Conservation (phyloP, 2,329 filamentous ascomycete species). For the Cercospora sp. region DNA sequence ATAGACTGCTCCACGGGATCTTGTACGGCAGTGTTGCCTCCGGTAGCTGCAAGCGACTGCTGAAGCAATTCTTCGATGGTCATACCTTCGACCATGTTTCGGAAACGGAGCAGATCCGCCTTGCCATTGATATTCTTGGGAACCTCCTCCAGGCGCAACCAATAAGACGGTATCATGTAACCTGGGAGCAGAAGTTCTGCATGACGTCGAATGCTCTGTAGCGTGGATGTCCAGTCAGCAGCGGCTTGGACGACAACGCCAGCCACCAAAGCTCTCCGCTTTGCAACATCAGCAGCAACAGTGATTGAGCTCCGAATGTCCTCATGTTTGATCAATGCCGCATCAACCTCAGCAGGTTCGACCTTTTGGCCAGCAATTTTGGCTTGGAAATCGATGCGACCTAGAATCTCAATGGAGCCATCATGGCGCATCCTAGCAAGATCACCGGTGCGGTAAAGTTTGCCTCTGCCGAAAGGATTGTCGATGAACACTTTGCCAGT, state of each 20-base stretch:
- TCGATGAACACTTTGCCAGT: conserved; percentile 4
- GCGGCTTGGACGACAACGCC: background rate
- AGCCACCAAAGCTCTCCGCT: background rate
- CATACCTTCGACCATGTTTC: background rate
- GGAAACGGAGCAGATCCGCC: background rate
- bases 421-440: conserved; percentile 24
- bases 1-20: background rate
- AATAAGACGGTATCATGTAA: conserved; percentile 1
- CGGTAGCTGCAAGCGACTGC: background rate
- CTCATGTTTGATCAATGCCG: conserved; percentile 46
- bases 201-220: background rate
- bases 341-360: conserved; percentile 71
- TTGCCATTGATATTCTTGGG: background rate
- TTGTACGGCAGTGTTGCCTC: background rate
- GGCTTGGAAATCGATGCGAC: conserved; percentile 72
- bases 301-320: background rate
- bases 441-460: conserved; percentile 25
- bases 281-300: background rate
- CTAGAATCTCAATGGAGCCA: conserved; percentile 52
- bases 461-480: conserved; percentile 3
- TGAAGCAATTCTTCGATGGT: background rate
- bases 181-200: background rate
- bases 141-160: background rate
- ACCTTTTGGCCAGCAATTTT: conserved; percentile 76
- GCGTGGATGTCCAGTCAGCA: background rate